These are phyloP conservation scores for Penicillium sp. DNA, from an alignment of 2,329 filamentous ascomycete species.

Conservation along the genomic window DNA sequence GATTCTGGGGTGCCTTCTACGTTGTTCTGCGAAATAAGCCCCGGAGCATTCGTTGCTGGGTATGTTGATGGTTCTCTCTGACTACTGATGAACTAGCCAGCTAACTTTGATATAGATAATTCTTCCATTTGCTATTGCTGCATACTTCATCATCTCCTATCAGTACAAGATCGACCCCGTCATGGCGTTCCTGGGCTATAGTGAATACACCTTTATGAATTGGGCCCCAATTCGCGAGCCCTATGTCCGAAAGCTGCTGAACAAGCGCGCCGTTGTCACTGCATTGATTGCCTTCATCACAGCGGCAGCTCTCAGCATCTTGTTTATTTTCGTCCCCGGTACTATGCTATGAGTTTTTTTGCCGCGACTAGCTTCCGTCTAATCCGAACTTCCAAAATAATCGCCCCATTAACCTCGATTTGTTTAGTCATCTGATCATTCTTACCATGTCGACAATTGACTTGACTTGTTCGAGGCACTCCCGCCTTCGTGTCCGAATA, in stretches of 20 bases:
- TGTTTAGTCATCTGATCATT: not conserved
- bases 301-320: conserved; percentile 75
- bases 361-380: not conserved
- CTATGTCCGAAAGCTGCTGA: conserved; percentile 81
- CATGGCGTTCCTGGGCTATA: conserved; percentile 82
- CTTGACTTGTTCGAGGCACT: conserved; percentile 3
- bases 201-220: conserved; percentile 94
- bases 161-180: conserved; percentile 94
- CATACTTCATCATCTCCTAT: conserved; percentile 86
- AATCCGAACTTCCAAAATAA: not conserved
- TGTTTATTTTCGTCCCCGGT: conserved; percentile 95
- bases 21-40: conserved; percentile 85
- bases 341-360: conserved; percentile 46
- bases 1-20: conserved; percentile 89
- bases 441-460: not conserved
- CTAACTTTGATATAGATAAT: conserved; percentile 57
- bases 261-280: conserved; percentile 79
- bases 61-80: conserved; percentile 49
- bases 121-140: conserved; percentile 84
- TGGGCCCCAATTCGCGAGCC: conserved; percentile 86
- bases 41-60: conserved; percentile 75
- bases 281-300: conserved; percentile 71
- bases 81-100: conserved; percentile 7
- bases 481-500: conserved; percentile 11
- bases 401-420: not conserved